Percentiles rank a stretch among this genome's conserved stretches.
Conservation (phyloP, 192 early-diverging fungal genomes). For the Funneliformis mosseae region DNA sequence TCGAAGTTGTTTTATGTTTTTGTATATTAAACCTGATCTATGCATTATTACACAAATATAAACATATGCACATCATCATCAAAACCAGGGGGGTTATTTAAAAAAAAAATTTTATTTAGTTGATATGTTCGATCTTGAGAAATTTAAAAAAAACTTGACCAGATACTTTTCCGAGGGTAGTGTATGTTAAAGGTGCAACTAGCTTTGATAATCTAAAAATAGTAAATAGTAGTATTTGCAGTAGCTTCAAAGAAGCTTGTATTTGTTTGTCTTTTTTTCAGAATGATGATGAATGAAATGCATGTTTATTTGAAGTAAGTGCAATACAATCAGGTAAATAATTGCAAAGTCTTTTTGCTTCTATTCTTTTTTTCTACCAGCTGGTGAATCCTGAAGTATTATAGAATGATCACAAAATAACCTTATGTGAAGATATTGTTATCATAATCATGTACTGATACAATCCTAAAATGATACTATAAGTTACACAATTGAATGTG, state of each 20-base stretch:
- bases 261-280: background rate
- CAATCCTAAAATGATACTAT: background rate
- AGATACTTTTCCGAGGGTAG: too few relatives aligned
- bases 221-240: background rate
- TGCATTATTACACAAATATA: too few relatives aligned
- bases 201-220: constrained; percentile 33
- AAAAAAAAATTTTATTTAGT: too few relatives aligned
- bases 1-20: too few relatives aligned
- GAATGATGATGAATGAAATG: background rate
- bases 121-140: too few relatives aligned
- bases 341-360: background rate
- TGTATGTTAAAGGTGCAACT: constrained; percentile 29
- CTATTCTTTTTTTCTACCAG: background rate
- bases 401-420: background rate
- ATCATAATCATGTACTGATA: background rate
- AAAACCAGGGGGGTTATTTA: too few relatives aligned
- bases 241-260: constrained; percentile 37
- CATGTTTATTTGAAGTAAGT: background rate
- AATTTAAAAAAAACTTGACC: too few relatives aligned
- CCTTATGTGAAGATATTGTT: constrained; percentile 28
- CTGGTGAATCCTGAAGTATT: background rate
- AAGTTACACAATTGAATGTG: background rate
- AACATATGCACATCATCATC: too few relatives aligned
- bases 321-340: background rate
- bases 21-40: too few relatives aligned